These are phyloP conservation scores for Cylindrotheca closterium DNA, from an alignment of 108 stramenopile genomes.

Conservation along the genomic window DNA sequence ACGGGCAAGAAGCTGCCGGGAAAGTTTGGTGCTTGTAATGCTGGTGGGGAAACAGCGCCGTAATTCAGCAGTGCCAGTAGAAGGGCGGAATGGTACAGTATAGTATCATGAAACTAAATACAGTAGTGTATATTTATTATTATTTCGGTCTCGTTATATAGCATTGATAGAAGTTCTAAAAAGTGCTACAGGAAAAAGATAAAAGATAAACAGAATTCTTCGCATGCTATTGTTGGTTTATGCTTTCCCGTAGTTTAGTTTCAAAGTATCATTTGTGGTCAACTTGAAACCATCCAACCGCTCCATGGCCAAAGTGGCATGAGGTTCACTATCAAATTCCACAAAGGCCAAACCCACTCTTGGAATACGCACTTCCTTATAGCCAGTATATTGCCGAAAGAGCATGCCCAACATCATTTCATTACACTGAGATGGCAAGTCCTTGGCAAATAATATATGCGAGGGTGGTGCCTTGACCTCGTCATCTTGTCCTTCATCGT, in stretches of 20 bases:
- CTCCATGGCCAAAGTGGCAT: conserved; percentile 85
- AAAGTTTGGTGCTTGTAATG: background rate
- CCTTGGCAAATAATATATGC: conserved; percentile 66
- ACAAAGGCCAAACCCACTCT: conserved; percentile 84
- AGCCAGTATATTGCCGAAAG: conserved; percentile 91
- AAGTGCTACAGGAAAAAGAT: no score
- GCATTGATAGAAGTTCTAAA: no score
- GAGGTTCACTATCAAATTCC: conserved; percentile 86
- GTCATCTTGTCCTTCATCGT: conserved; percentile 16
- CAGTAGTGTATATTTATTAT: no score
- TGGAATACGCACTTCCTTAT: conserved; percentile 79
- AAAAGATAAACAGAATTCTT: no score
- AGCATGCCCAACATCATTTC: conserved; percentile 92
- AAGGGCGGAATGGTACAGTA: no score
- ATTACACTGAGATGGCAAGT: conserved; percentile 81
- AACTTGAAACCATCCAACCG: conserved; percentile 92
- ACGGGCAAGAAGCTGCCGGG: background rate
- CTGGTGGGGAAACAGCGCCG: background rate
- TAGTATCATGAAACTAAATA: no score
- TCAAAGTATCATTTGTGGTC: conserved; percentile 73
- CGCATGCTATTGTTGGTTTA: conserved; percentile 19
- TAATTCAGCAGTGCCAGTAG: no score
- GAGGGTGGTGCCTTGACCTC: conserved; percentile 47
- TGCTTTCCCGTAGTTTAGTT: conserved; percentile 76
- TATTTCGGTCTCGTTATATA: no score